Evolutionary conservation across 768 basidiomycete genomes (phyloP), one percentile per base, ranked within the genome.

Genomic region (Rhodocollybia butyracea): DNA sequence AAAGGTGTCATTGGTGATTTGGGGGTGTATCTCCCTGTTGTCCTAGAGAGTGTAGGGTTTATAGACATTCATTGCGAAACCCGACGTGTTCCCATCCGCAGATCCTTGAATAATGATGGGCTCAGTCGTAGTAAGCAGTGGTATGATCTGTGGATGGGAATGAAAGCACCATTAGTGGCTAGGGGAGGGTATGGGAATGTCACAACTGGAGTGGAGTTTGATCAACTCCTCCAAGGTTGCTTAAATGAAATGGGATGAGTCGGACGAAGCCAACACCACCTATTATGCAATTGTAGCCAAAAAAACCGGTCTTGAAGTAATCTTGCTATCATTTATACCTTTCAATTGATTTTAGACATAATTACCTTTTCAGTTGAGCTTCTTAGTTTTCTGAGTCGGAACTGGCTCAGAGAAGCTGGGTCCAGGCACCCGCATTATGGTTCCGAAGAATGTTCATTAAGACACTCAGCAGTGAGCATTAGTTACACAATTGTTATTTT

Each of bases 151-250:
- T 61, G 57, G 29, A 56, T 54, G 27, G 51, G 52, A 15, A 55
- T 64, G 61, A 63, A 64, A 34, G 62, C 58, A 5, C 63, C 63
- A 3, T 53, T 61, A 19, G 46, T 64, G 1, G 59, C 53, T 10
- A 41, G 43, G 7, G 61, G 59, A 5, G 58, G 61, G 27, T 56
- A 62, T 24, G 63, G 63, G 4, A 19, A 55, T n/a, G 59, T 59
- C 26, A 34, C 26, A 12, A 54, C 60, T 2, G 61, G 57, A 36
- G 19, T 45, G 27, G 59, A 60, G 36, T 60, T n/a, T 40, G 39
- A 40, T 7, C 7, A 7, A 21, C 17, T 40, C 17, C 17, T 40
- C 7, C 12, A 40, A 38, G 26, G 57, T 59, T 39, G 21, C 10
- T 22, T 51, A 62, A 12, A 21, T 60, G 32, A 54, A n/a, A 56